Conservation (phyloP, 352 stramenopile genomes). For the Globisporangium carolinianum region DNA sequence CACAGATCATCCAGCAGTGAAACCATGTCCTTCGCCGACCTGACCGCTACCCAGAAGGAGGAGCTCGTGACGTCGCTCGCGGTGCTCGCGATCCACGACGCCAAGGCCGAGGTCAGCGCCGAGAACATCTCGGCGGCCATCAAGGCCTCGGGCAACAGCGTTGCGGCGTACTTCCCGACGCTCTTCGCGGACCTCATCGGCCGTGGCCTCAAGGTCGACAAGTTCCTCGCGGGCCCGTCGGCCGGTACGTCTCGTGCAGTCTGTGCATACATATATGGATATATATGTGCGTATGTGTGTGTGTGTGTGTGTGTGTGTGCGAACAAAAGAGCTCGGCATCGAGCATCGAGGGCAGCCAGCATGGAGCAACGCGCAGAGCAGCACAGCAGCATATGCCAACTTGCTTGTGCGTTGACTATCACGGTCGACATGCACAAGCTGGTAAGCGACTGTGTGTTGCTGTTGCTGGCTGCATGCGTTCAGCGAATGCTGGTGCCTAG, state of each 20-base stretch:
- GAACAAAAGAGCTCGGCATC: too few relatives aligned
- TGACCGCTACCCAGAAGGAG: constrained; percentile 78
- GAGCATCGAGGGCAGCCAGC: not conserved
- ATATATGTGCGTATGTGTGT: not conserved
- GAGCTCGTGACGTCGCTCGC: constrained; percentile 82
- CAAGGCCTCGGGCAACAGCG: constrained; percentile 70
- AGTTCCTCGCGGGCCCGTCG: constrained; percentile 84
- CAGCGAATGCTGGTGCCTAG: too few relatives aligned
- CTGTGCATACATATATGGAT: not conserved
- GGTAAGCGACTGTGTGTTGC: too few relatives aligned
- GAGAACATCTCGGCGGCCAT: constrained; percentile 74
- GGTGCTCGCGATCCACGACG: constrained; percentile 73
- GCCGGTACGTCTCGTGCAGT: constrained; percentile 46
- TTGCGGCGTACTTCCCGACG: constrained; percentile 68
- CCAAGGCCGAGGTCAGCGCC: constrained; percentile 66
- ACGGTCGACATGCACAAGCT: too few relatives aligned
- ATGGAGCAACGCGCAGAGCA: not conserved
- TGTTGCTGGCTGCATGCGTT: too few relatives aligned
- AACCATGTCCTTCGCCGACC: constrained; percentile 82
- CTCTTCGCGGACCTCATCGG: constrained; percentile 81
- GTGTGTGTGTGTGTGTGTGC: too few relatives aligned
- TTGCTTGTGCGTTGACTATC: too few relatives aligned
- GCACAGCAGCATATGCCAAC: too few relatives aligned
- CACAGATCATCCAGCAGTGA: constrained; percentile 24
- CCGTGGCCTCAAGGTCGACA: constrained; percentile 79